phyloP scores from a whole-genome alignment of 306 rosid genomes.

The Pyrus bretschneideri region DNA sequence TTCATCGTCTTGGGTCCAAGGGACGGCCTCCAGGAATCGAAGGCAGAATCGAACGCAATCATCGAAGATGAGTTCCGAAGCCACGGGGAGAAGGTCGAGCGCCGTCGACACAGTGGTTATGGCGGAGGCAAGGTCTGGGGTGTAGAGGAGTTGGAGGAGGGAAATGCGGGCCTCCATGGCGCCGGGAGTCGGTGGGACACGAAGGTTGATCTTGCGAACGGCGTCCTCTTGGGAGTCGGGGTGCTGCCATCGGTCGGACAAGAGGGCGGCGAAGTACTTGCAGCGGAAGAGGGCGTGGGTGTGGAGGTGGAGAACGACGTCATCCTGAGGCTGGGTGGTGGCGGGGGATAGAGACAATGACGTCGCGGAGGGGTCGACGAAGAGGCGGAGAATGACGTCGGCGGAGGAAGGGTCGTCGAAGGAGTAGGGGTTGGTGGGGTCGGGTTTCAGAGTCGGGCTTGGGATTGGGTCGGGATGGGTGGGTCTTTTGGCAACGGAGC shows the following conservation, averaged over 20 bases:
- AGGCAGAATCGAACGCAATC: slow-evolving; percentile 71
- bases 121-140: slow-evolving; percentile 36
- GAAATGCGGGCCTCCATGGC: slow-evolving; percentile 46
- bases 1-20: slow-evolving; percentile 92
- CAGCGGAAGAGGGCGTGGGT: slow-evolving; percentile 61
- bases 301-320: slow-evolving; percentile 61
- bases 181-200: slow-evolving; percentile 33
- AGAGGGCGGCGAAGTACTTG: slow-evolving; percentile 65
- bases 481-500: slow-evolving; percentile 26
- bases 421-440: neutral
- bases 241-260: slow-evolving; percentile 78
- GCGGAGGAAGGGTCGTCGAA: slow-evolving; percentile 66
- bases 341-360: slow-evolving; percentile 21
- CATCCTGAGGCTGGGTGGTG: slow-evolving; percentile 30
- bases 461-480: slow-evolving; percentile 14
- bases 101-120: slow-evolving; percentile 48
- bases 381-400: slow-evolving; percentile 64
- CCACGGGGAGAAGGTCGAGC: slow-evolving; percentile 74
- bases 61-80: slow-evolving; percentile 76
- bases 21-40: slow-evolving; percentile 73
- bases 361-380: slow-evolving; percentile 40
- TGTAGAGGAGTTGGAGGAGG: slow-evolving; percentile 63
- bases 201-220: slow-evolving; percentile 23
- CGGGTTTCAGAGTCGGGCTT: neutral
- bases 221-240: neutral